Base-by-base conservation (phyloP, 2,329 filamentous ascomycete genomes). In the Ascomycota sp. region DNA sequence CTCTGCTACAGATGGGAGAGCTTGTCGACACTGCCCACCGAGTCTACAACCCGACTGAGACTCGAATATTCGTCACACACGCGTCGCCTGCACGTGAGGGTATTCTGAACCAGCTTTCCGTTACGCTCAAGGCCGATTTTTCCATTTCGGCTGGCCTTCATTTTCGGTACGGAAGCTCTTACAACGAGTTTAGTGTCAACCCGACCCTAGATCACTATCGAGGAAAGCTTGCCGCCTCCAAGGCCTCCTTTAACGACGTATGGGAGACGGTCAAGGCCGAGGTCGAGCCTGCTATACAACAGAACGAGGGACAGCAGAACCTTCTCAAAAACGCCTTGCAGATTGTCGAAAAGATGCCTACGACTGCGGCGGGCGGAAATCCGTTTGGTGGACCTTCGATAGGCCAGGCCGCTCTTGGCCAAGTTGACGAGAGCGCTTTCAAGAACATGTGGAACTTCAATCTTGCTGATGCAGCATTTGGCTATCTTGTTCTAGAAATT, bases 401-500 rank as follows among this genome's bases (percentile, higher is more conserved):
- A 29, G 78, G 76, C 24, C 73, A 72, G 30, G 59, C 66, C 31
- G 67, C 70, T 33, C 75, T 81, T 30, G 89, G 89, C 21, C 80
- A 92, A 46, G 83, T 98, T 12, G 89, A 98, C 38, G 89, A 98
- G 61, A 94, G 85, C 44, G 89, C 89, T 2, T 98, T 98, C 68
- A 98, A 98, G 63, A 98, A 98, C 52, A 95, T 95, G 89, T 98
- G 89, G 89, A 98, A 98, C 55, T 98, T 98, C 59, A 95, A 95
- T 53, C 57, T 98, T 40, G 89, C 89, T 20, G 89, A 98, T 59
- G 89, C 89, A 32, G 86, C 89, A 13, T 98, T 95, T 50, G 89
- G 89, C 36, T 98, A 83, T 64, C 64, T 98, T 30, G 83, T 95
- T 11, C 58, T 98, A 33, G 89, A 98, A 51, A 76, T 98, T 35